Evolutionary conservation across 345 rosid species (phyloP).

Genomic region (Populus davidiana): DNA sequence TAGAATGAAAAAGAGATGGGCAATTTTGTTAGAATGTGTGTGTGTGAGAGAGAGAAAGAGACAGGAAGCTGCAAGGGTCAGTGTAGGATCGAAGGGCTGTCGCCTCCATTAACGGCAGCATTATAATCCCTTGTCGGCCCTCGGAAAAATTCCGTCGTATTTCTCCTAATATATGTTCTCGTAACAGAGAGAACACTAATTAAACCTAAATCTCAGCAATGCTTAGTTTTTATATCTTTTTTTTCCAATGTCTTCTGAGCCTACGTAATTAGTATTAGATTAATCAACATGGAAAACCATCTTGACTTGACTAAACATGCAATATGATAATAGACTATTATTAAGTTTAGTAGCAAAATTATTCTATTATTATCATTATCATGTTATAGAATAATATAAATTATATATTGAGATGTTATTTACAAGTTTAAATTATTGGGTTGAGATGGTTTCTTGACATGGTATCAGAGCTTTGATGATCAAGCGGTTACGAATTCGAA

Average conservation of each 20-base stretch:
- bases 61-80: conserved; percentile 58
- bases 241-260: neutral
- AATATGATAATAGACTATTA: conserved; percentile 41
- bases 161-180: neutral
- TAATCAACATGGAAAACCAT: conserved; percentile 37
- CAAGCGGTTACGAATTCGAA: too few relatives aligned
- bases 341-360: neutral
- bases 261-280: conserved; percentile 32
- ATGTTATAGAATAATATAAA: too few relatives aligned
- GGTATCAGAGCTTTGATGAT: too few relatives aligned
- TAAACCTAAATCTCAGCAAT: neutral
- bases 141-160: conserved; percentile 8
- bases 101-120: conserved; percentile 82
- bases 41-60: conserved; percentile 32
- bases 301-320: conserved; percentile 57
- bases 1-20: conserved; percentile 19
- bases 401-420: too few relatives aligned
- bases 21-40: neutral
- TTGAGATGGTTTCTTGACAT: too few relatives aligned
- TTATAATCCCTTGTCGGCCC: conserved; percentile 75
- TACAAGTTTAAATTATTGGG: too few relatives aligned
- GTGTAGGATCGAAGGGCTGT: conserved; percentile 72
- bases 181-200: neutral
- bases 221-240: neutral
- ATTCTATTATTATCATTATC: neutral